Evolutionary conservation across 2,329 filamentous ascomycete genomes (phyloP).

Genomic region (Penicillium hesseltinei): DNA sequence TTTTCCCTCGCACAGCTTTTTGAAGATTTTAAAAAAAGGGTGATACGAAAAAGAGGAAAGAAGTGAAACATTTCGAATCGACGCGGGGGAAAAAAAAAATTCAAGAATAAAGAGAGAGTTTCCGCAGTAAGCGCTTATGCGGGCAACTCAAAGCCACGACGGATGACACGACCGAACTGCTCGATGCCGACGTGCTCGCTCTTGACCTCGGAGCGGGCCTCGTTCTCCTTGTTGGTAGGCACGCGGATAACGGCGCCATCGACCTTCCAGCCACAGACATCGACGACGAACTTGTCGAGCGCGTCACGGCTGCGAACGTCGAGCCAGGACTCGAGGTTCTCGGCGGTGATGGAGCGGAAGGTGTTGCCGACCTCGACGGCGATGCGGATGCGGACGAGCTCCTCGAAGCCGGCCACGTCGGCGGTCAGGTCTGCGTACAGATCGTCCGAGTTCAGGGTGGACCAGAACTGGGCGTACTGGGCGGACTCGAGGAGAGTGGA

Average conservation of each 20-base stretch:
- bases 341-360: conserved; percentile 68
- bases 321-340: conserved; percentile 72
- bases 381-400: conserved; percentile 85
- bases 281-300: conserved; percentile 74
- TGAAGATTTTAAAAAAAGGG: conserved; percentile 10
- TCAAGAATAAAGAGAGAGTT: conserved; percentile 14
- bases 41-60: conserved; percentile 18
- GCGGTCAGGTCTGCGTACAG: conserved; percentile 93
- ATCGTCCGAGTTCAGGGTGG: conserved; percentile 86
- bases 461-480: conserved; percentile 91
- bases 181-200: conserved; percentile 76
- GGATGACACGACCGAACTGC: conserved; percentile 63
- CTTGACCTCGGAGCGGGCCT: conserved; percentile 93
- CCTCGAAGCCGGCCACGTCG: conserved; percentile 93
- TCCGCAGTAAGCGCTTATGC: conserved; percentile 46
- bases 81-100: conserved; percentile 12
- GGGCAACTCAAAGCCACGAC: conserved; percentile 81
- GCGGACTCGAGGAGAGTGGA: conserved; percentile 86
- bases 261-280: conserved; percentile 84
- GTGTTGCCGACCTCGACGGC: conserved; percentile 80
- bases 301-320: conserved; percentile 64
- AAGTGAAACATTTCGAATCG: conserved; percentile 7
- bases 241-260: conserved; percentile 66
- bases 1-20: conserved; percentile 13
- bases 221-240: conserved; percentile 93